Evolutionary conservation across 257 asterid genomes (phyloP).

Genomic region (Mentha longifolia): DNA sequence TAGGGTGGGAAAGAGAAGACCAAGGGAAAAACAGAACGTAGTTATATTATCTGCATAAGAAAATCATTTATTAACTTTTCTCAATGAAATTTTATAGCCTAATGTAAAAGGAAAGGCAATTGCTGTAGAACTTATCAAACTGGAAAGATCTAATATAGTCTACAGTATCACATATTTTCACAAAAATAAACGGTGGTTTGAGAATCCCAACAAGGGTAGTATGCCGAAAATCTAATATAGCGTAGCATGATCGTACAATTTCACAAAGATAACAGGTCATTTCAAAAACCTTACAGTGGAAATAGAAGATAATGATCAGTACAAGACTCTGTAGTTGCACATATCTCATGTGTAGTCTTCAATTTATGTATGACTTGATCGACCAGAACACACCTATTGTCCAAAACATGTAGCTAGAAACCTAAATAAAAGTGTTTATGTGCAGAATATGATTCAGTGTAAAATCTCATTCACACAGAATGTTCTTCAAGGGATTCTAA

Average conservation of each 20-base stretch:
- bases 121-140: not conserved
- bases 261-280: not conserved
- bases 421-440: not conserved
- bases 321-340: not conserved
- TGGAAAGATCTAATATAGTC: not conserved
- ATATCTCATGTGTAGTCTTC: not conserved
- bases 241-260: not conserved
- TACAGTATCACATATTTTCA: not conserved
- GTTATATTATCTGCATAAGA: not conserved
- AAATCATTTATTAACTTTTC: not conserved
- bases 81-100: not conserved
- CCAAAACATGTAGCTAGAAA: not conserved
- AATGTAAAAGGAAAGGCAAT: not conserved
- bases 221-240: not conserved
- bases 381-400: not conserved
- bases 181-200: not conserved
- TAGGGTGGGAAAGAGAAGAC: not conserved
- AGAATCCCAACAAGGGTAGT: not conserved
- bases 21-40: not conserved
- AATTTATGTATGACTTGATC: not conserved
- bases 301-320: not conserved
- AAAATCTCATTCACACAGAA: not conserved
- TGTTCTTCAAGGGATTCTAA: not conserved
- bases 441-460: not conserved
- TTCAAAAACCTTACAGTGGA: not conserved